Percentiles rank a stretch among this genome's conserved stretches.
phyloP scores from a whole-genome alignment of 2,329 filamentous ascomycete species.

The Pseudogymnoascus sp. region DNA sequence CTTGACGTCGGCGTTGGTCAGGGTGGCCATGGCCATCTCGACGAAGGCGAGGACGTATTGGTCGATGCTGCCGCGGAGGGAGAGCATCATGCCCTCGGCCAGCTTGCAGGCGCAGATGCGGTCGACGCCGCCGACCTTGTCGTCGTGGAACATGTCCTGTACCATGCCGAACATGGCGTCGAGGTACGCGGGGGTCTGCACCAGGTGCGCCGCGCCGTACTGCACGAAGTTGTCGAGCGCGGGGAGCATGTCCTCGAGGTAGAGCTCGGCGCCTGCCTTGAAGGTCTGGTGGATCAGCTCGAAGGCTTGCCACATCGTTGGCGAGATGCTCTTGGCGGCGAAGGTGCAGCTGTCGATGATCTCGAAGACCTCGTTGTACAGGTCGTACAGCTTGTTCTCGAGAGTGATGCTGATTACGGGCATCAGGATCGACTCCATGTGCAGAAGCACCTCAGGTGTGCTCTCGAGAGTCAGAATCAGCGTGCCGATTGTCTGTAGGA shows the following conservation, averaged over 20 bases:
- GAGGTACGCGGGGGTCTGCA: slow-evolving; percentile 78
- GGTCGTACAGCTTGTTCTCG: slow-evolving; percentile 94
- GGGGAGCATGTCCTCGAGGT: slow-evolving; percentile 97
- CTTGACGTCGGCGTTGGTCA: slow-evolving; percentile 67
- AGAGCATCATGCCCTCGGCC: slow-evolving; percentile 94
- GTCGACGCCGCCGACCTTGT: slow-evolving; percentile 88
- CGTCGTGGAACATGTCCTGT: slow-evolving; percentile 84
- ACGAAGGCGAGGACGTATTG: slow-evolving; percentile 82
- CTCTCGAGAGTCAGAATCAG: slow-evolving; percentile 94
- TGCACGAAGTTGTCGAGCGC: slow-evolving; percentile 97
- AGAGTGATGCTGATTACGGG: slow-evolving; percentile 92
- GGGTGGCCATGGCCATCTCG: slow-evolving; percentile 74
- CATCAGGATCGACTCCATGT: slow-evolving; percentile 94
- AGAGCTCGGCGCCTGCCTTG: slow-evolving; percentile 92
- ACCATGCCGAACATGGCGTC: slow-evolving; percentile 91
- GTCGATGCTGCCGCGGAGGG: slow-evolving; percentile 80
- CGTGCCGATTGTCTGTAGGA: slow-evolving; percentile 94
- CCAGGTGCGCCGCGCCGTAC: slow-evolving; percentile 72
- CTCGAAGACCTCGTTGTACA: slow-evolving; percentile 98
- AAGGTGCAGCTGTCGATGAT: slow-evolving; percentile 99
- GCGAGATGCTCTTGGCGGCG: slow-evolving; percentile 88
- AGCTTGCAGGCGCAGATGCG: slow-evolving; percentile 96
- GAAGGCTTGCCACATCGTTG: slow-evolving; percentile 98
- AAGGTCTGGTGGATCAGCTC: slow-evolving; percentile 95
- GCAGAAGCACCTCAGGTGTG: slow-evolving; percentile 87